These are phyloP conservation scores for Mycena maculata DNA, from an alignment of 768 basidiomycete species.

Conservation along the genomic window DNA sequence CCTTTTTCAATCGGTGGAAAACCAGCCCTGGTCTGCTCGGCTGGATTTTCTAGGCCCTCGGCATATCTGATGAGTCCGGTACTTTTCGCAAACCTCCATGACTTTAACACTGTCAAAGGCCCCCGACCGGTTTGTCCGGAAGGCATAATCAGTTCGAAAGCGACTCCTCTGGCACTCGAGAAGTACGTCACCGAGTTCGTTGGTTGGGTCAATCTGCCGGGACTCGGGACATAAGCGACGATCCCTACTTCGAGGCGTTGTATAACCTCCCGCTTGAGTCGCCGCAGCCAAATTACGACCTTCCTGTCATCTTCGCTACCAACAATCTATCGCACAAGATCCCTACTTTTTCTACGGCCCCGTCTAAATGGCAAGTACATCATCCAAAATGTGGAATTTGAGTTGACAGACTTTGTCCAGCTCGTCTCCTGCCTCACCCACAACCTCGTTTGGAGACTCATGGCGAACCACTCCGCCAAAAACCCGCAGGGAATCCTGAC, in stretches of 20 bases:
- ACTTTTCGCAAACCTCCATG: too few relatives aligned
- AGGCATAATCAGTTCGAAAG: constrained; percentile 27
- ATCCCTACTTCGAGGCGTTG: background rate
- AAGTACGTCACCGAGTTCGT: constrained; percentile 6
- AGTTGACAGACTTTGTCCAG: background rate
- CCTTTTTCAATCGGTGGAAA: background rate
- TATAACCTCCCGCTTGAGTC: background rate
- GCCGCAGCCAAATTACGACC: background rate
- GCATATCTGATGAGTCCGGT: background rate
- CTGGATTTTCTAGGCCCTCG: background rate
- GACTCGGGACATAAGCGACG: background rate
- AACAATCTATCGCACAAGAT: constrained; percentile 15
- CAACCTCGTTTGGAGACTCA: background rate
- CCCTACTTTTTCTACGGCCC: constrained; percentile 23
- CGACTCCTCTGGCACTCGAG: constrained; percentile 15
- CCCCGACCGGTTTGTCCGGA: constrained; percentile 5
- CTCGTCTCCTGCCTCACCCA: background rate
- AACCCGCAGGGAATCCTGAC: constrained; percentile 1
- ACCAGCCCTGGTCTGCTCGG: background rate
- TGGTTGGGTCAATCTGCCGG: background rate
- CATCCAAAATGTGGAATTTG: background rate
- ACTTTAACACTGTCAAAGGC: background rate
- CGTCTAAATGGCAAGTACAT: constrained; percentile 4
- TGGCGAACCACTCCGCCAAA: constrained; percentile 18
- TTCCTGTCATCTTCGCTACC: background rate